Evolutionary conservation across 1,139 yeast species (phyloP), one percentile per base, ranked within the genome.

Genomic region (Arxiozyma heterogenica): DNA sequence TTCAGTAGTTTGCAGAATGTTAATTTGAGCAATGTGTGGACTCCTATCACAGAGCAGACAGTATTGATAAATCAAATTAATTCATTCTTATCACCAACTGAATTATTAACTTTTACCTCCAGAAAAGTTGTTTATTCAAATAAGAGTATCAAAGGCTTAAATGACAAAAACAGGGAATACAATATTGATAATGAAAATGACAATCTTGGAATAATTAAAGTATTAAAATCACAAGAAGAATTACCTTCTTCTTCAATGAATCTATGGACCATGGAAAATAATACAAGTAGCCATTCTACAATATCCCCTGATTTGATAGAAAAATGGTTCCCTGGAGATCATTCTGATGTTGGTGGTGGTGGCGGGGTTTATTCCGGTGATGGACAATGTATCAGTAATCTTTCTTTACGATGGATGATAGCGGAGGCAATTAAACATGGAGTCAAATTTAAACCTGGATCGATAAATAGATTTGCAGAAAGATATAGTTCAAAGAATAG

Each of bases 261-360:
- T 1, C 21, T 34, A 1, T 46, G 49, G 49, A 46, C 42, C 1
- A 18, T 21, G 23, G 49, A 46, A 38, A 38, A 34, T 46, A 46
- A 34, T 34, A 46, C 17, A 15, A 46, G 42, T 46, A 44, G 38
- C 23, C 41, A 42, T 22, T 51, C 58, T 1, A 56, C 53, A 11
- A 22, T 47, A 4, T 34, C 50, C 1, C 55, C 65, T 1, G 84
- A 80, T 62, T 60, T 79, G 22, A 60, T 76, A 8, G 85, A 81
- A 62, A 65, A 78, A 50, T 82, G 83, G 82, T 83, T 83, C 61
- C 79, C 85, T 0, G 88, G 88, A 1, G 80, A 80, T 62, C 88
- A 83, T 65, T 74, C 83, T 3, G 87, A 83, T 64, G 69, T 80
- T 56, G 87, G 88, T 2, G 87, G 87, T 3, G 84, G 85, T 11